Base-by-base conservation (phyloP, 805 yeast species). In the Priceomyces castillae region DNA sequence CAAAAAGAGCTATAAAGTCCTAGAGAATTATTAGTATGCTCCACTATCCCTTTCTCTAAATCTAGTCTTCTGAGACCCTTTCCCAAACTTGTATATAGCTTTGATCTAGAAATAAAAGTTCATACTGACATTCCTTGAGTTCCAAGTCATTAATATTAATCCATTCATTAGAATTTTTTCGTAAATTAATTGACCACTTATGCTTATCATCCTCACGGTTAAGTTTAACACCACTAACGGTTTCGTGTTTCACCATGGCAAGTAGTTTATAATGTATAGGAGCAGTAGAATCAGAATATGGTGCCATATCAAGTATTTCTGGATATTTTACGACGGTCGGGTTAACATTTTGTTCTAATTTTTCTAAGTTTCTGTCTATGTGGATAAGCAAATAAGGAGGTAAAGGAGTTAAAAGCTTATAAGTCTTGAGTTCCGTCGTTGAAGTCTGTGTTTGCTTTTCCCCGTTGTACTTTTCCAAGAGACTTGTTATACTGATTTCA, bases 61-160 rank as follows among this genome's bases (percentile, higher is more conserved):
- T 22, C 25, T 4, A 6, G n/a, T 11, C 19, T 14, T 18, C 14
- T 41, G 26, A 41, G 22, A 41, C 25, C 30, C 58, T 61, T 48
- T 77, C 74, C 90, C 94, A 85, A 9, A 86, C 64, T 59, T 86
- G 92, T 19, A 87, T 62, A 59, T 77, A 80, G 26, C 79, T 74
- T 51, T 84, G 86, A 31, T 74, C 71, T 23, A 86, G 58, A 53
- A 84, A 82, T 43, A 87, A 52, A 33, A 84, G 64, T 47, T 83
- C 89, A 40, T 68, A 68, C 30, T 81, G 81, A 17, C 76, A 71
- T 11, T 58, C 57, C 28, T 62, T 69, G 1, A 78, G 72, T 10
- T 62, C 55, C 39, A 79, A 61, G 53, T 84, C 82, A 39, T 76
- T 71, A 11, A 86, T 70, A 47, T 78, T 81, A 3, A 73, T 48